A percentile compares a stretch with the other conserved stretches of the same genome.
Conservation (phyloP, 208 protist genomes). For the Crithidia thermophila region DNA sequence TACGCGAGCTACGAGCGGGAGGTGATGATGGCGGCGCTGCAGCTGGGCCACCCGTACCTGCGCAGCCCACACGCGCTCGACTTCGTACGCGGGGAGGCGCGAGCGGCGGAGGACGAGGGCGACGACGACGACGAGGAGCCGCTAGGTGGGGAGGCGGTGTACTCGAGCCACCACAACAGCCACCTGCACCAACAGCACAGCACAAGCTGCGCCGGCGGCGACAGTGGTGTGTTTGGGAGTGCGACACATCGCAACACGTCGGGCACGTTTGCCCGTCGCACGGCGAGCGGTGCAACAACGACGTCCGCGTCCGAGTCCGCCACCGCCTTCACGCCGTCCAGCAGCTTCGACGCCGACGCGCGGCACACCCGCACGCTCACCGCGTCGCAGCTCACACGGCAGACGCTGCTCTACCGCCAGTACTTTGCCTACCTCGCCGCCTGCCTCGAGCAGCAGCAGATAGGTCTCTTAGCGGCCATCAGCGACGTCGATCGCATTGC, state of each 20-base stretch:
- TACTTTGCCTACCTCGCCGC: conserved; percentile 8
- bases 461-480: neutral
- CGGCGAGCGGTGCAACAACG: too few species aligned
- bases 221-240: too few species aligned
- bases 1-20: conserved; percentile 5
- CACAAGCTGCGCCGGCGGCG: too few species aligned
- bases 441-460: neutral
- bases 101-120: neutral
- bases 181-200: too few species aligned
- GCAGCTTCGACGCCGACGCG: neutral
- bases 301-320: too few species aligned
- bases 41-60: conserved; percentile 4
- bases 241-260: neutral
- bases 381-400: neutral
- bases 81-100: neutral
- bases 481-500: neutral
- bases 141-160: neutral
- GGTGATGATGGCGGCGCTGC: neutral
- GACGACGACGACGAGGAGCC: neutral
- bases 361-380: neutral
- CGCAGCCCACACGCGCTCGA: neutral
- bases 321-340: neutral
- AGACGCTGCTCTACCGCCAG: conserved; percentile 9
- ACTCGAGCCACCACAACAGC: too few species aligned
- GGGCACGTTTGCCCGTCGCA: neutral